A percentile compares a stretch with the other conserved stretches of the same genome.
Evolutionary conservation across 2,329 filamentous ascomycete species (phyloP).

Genomic region (Aspergillus tamarii): DNA sequence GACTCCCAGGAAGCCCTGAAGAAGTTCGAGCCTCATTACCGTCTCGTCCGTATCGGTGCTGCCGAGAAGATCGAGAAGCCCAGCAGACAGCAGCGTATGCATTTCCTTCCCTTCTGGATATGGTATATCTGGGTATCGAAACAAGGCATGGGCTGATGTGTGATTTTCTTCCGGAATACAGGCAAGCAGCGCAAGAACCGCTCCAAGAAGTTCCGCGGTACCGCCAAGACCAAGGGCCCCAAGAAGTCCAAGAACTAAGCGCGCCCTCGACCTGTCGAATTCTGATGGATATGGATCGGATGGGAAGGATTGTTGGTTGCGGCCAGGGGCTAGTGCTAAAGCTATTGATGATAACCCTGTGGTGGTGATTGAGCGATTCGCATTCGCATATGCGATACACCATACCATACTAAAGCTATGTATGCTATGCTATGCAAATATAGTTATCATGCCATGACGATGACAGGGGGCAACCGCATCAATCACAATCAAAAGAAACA

Average conservation of each 20-base stretch:
- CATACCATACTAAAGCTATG: slow-evolving; percentile 5
- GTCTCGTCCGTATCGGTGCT: slow-evolving; percentile 89
- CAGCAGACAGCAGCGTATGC: slow-evolving; percentile 98
- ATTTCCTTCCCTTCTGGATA: slow-evolving; percentile 14
- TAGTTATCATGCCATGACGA: slow-evolving; percentile 16
- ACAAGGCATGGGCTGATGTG: slow-evolving; percentile 4
- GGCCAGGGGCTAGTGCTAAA: slow-evolving; percentile 28
- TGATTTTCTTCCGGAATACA: slow-evolving; percentile 49
- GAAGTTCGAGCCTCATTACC: slow-evolving; percentile 99
- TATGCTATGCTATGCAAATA: slow-evolving; percentile 13
- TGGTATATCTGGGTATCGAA: neutral
- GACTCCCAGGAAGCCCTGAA: slow-evolving; percentile 97
- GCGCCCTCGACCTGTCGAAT: slow-evolving; percentile 31
- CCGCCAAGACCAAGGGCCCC: slow-evolving; percentile 96
- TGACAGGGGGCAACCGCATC: slow-evolving; percentile 11
- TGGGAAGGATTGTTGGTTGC: slow-evolving; percentile 21
- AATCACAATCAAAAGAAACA: slow-evolving; percentile 10
- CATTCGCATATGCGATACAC: slow-evolving; percentile 6
- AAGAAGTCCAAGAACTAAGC: slow-evolving; percentile 88
- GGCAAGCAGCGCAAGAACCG: slow-evolving; percentile 99
- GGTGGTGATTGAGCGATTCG: slow-evolving; percentile 10
- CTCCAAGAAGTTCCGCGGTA: slow-evolving; percentile 97
- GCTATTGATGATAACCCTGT: slow-evolving; percentile 22
- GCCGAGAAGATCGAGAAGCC: slow-evolving; percentile 96
- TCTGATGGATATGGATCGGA: slow-evolving; percentile 18